Evolutionary conservation across 1,284 basidiomycete genomes (phyloP), one percentile per base, ranked within the genome.

Genomic region (Athelia sp.): DNA sequence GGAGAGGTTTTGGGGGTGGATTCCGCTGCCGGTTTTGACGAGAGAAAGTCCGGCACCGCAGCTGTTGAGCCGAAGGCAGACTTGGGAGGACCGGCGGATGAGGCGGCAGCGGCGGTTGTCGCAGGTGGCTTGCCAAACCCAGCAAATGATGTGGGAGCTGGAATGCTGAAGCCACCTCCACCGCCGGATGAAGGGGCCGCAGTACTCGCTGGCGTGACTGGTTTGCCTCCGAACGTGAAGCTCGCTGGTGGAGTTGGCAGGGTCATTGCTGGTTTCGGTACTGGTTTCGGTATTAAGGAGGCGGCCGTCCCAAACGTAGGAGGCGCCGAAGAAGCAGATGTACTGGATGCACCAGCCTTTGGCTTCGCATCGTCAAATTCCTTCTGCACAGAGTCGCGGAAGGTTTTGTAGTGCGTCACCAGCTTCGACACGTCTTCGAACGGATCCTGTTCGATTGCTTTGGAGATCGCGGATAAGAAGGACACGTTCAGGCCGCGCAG

Each of bases 401-500:
- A 65, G 10, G 66, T 70, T 57, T 75, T 80, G 67, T 95, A 94
- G 48, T 78, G 78, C 49, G 81, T 76, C n/a, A 84, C 54, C 9
- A 90, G 57, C 9, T 67, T 65, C 3, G 76, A 70, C 3, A 93
- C 66, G 58, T 95, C 83, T n/a, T 72, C 63, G 63, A 93, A 93
- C 1, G 88, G 84, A 63, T 95, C 90, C 9, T 75, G 68, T 24
- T 88, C 81, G 18, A 92, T 66, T 3, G 79, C 76, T 47, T 78
- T 75, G 13, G 78, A 74, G 43, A 93, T 67, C 26, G 82, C 78
- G 3, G 78, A 70, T 26, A 89, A 60, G 57, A 93, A 73, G 0
- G 89, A 87, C 18, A 79, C 66, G 61, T 95, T 95, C 43, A 95
- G 75, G 11, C 91, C 91, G 17, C 92, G 84, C 17, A 95, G 73